These are phyloP conservation scores for Trichoderma gamsii DNA, from an alignment of 495 filamentous ascomycete species.

Conservation along the genomic window DNA sequence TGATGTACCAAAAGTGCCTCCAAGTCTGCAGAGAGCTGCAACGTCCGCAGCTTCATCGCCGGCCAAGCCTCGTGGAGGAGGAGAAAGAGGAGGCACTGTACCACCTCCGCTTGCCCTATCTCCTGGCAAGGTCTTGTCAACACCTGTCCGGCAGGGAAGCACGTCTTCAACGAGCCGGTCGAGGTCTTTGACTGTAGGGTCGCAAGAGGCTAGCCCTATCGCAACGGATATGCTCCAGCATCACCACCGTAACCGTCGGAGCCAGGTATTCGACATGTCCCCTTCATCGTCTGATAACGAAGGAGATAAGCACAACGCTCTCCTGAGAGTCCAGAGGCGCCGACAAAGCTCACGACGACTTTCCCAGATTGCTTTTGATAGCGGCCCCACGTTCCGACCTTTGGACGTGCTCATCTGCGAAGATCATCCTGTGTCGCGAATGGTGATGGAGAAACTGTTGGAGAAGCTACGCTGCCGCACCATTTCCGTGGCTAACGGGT, in stretches of 20 bases:
- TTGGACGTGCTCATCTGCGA: constrained; percentile 94
- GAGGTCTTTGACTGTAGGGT: constrained; percentile 88
- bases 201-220: constrained; percentile 74
- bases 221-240: constrained; percentile 61
- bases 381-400: constrained; percentile 81
- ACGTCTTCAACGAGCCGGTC: constrained; percentile 50
- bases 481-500: constrained; percentile 81
- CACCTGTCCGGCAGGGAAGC: constrained; percentile 42
- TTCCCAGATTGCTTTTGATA: constrained; percentile 77
- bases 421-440: constrained; percentile 92
- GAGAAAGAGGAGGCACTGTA: constrained; percentile 47
- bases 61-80: constrained; percentile 51
- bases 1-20: constrained; percentile 58
- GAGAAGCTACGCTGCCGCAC: constrained; percentile 93
- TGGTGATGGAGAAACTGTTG: constrained; percentile 94
- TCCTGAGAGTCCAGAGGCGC: constrained; percentile 87
- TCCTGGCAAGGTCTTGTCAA: constrained; percentile 42
- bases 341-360: constrained; percentile 86
- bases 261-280: constrained; percentile 92
- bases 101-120: constrained; percentile 44
- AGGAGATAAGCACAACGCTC: constrained; percentile 79
- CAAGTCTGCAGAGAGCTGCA: constrained; percentile 52
- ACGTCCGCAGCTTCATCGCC: constrained; percentile 64
- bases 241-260: constrained; percentile 86
- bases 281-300: constrained; percentile 98